Evolutionary conservation across 2,329 filamentous ascomycete species (phyloP), one percentile per base, ranked within the genome.

Genomic region (Westerdykella aurantiaca): DNA sequence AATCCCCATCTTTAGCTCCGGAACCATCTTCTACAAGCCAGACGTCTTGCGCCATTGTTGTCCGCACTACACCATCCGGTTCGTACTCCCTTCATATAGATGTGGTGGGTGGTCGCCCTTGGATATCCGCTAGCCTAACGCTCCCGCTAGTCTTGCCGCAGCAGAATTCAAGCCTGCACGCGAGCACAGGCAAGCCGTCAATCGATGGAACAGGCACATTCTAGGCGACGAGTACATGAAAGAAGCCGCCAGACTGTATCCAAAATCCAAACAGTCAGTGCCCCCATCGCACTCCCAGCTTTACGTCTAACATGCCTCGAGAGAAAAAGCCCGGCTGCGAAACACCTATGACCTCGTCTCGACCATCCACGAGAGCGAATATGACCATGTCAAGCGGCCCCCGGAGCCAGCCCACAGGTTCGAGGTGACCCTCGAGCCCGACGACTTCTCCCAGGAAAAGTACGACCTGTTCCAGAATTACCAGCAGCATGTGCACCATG

Each of bases 11-110:
- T 13, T 18, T 33, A 65, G 75, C 52, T 77, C 75, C 33, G 76
- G 76, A 13, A 80, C 71, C 22, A 72, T 88, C 7, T 72, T 93
- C 39, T 93, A 93, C 68, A 81, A 87, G 48, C 86, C 87, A 12
- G 85, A 93, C 65, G 82, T 88, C 57, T 77, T 78, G 46, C 76
- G 82, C 44, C 86, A 88, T 49, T 98, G 93, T 60, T 98, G 93
- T 66, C 89, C 90, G 37, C 89, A 96, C 61, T 97, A 91, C 64
- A 89, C 86, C 1, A 82, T 93, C 42, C 81, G 71, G 72, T 73
- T 54, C 41, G 61, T 44, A 29, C 23, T 37, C n/a, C 13, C 23
- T 23, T 33, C 18, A 17, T 25, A 45, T 60, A 37, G 58, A 37
- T 18, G 31, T 17, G 25, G 25, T n/a, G 6, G 18, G 18, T 21